A percentile compares a stretch with the other conserved stretches of the same genome.
Conservation (phyloP, 257 asterid genomes). For the Solanum acaule region DNA sequence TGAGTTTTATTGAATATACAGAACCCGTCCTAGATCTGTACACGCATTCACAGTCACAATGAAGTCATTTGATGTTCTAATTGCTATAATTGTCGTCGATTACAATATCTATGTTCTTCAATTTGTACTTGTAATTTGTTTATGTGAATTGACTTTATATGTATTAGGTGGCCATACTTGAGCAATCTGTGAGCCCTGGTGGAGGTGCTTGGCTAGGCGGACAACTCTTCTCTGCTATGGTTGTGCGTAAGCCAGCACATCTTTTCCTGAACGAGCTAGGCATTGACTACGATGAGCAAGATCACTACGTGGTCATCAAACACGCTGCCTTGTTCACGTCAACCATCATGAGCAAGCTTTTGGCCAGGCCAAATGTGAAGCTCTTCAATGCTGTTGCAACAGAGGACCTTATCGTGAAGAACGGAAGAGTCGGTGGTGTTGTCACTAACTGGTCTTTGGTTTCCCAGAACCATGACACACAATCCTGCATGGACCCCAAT, state of each 20-base stretch:
- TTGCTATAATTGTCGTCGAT: not conserved
- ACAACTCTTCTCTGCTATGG: conserved; percentile 92
- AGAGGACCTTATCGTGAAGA: conserved; percentile 81
- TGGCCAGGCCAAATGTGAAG: conserved; percentile 78
- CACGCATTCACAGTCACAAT: not conserved
- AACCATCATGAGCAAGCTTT: conserved; percentile 83
- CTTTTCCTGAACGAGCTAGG: conserved; percentile 71
- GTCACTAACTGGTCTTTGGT: conserved; percentile 94
- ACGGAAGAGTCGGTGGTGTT: conserved; percentile 67
- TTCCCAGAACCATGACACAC: conserved; percentile 87
- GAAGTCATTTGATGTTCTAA: not conserved
- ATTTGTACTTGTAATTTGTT: not conserved
- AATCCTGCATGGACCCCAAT: conserved; percentile 93
- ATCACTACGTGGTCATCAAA: conserved; percentile 83
- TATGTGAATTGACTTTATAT: not conserved
- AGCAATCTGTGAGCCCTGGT: conserved; percentile 89
- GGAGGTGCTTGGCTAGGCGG: conserved; percentile 97
- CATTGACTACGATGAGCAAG: conserved; percentile 68
- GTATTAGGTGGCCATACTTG: conserved; percentile 62
- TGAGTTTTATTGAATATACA: not conserved
- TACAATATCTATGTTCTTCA: not conserved
- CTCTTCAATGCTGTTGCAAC: conserved; percentile 94
- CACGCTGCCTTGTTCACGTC: conserved; percentile 92
- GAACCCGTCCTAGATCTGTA: not conserved
- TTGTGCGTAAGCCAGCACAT: conserved; percentile 86